These are phyloP conservation scores for Diaporthe caulivora DNA, from an alignment of 2,329 filamentous ascomycete genomes.

Conservation along the genomic window DNA sequence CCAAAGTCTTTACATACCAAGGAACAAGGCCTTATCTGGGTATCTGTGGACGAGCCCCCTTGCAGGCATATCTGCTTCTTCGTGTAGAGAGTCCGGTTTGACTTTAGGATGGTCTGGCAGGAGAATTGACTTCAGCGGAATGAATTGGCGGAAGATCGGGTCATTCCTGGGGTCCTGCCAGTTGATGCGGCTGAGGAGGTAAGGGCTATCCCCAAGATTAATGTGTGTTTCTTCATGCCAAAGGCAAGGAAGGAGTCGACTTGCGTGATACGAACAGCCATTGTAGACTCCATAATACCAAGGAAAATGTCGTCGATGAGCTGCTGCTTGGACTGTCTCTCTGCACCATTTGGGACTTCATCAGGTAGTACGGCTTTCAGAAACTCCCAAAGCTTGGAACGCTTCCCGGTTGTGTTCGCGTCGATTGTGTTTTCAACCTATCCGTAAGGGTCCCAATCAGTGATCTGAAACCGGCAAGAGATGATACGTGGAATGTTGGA, in stretches of 20 bases:
- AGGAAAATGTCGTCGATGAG: conserved; percentile 66
- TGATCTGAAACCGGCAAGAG: background rate
- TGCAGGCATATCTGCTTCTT: conserved; percentile 67
- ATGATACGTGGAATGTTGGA: no score
- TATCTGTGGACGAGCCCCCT: conserved; percentile 73
- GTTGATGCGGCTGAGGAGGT: conserved; percentile 69
- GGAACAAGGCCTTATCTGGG: conserved; percentile 71
- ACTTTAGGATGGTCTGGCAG: conserved; percentile 66
- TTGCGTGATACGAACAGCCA: conserved; percentile 70
- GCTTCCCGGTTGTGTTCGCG: conserved; percentile 61
- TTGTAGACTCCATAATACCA: conserved; percentile 67
- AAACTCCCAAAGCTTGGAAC: conserved; percentile 61
- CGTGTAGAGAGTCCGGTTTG: conserved; percentile 70
- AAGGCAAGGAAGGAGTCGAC: conserved; percentile 36
- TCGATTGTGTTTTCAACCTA: background rate
- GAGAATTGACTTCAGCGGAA: conserved; percentile 67
- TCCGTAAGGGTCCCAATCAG: background rate
- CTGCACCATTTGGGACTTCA: conserved; percentile 53
- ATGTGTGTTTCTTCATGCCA: background rate
- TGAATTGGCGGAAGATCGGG: conserved; percentile 71
- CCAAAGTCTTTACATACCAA: conserved; percentile 58
- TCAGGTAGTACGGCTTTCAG: conserved; percentile 63
- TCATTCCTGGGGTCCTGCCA: conserved; percentile 71
- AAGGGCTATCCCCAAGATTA: conserved; percentile 56
- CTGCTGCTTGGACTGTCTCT: conserved; percentile 60